These are phyloP conservation scores for Volvox carteri DNA, from an alignment of 163 green algal species.

Conservation along the genomic window DNA sequence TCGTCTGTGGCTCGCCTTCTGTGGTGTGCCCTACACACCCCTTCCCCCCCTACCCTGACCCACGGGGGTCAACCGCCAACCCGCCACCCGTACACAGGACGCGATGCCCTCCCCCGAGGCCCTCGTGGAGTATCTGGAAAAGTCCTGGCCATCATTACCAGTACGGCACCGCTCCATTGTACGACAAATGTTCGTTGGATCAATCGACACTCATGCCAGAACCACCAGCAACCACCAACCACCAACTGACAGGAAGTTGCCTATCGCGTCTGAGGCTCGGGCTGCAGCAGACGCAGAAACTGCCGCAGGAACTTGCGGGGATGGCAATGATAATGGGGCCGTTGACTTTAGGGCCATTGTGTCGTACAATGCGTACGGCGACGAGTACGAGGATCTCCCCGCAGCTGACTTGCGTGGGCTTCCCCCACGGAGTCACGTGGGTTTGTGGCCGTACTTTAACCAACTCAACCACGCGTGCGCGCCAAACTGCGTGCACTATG, in stretches of 20 bases:
- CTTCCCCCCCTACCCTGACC: no score
- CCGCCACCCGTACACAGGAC: no score
- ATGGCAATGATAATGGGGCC: neutral
- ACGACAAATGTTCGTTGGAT: constrained; percentile 19
- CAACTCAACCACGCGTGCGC: constrained; percentile 67
- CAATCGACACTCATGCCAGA: neutral
- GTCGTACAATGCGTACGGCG: constrained; percentile 65
- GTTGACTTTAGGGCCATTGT: constrained; percentile 20
- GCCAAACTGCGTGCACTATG: constrained; percentile 66
- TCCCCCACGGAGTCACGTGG: constrained; percentile 58
- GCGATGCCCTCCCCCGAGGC: constrained; percentile 35
- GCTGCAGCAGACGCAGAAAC: neutral
- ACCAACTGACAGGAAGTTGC: neutral
- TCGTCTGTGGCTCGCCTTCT: no score
- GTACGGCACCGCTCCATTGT: neutral
- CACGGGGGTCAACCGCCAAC: no score
- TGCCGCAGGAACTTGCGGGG: no score
- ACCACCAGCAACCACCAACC: neutral
- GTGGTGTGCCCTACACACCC: no score
- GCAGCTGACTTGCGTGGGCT: neutral
- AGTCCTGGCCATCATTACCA: neutral
- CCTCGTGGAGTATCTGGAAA: neutral
- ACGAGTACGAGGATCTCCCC: constrained; percentile 62
- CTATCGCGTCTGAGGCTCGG: neutral
- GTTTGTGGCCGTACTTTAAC: constrained; percentile 66